phyloP scores from a whole-genome alignment of 2,329 filamentous ascomycete genomes.

The Cytospora leucostoma region DNA sequence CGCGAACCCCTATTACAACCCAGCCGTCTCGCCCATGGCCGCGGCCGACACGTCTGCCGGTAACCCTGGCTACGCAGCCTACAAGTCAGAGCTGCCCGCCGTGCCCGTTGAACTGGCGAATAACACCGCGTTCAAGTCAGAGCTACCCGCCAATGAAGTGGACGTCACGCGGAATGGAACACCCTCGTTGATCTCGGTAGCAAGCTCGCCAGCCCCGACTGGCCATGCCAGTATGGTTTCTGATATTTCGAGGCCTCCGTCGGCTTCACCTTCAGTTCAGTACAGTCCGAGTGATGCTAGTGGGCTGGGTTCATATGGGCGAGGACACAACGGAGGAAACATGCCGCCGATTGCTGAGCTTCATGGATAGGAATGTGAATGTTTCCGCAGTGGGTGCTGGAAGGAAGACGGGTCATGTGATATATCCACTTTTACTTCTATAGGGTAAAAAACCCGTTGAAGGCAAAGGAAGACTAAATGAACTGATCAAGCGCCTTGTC shows the following conservation, averaged over 20 bases:
- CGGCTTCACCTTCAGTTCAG: slow-evolving; percentile 1
- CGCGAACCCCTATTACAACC: not conserved
- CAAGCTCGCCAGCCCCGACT: not conserved
- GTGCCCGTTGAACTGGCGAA: not conserved
- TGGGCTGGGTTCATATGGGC: not conserved
- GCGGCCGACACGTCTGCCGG: not conserved
- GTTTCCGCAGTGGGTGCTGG: no score
- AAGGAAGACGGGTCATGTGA: no score
- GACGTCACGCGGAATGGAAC: not conserved
- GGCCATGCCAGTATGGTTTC: slow-evolving; percentile 12
- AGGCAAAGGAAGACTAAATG: no score
- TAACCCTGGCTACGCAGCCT: not conserved
- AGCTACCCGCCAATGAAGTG: slow-evolving; percentile 3
- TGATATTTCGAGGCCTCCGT: slow-evolving; percentile 9
- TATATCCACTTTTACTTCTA: no score
- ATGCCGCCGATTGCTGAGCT: slow-evolving; percentile 11
- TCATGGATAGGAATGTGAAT: not conserved
- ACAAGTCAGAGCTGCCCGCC: slow-evolving; percentile 10
- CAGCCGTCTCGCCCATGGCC: not conserved
- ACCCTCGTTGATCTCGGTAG: slow-evolving; percentile 10
- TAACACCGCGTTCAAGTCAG: not conserved
- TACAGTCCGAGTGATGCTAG: not conserved
- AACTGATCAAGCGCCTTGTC: no score
- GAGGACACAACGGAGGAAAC: not conserved
- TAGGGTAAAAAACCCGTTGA: no score